Percentiles rank a stretch among this genome's conserved stretches.
These are phyloP conservation scores for Auriscalpium orientale DNA, from an alignment of 768 basidiomycete genomes.

Conservation along the genomic window DNA sequence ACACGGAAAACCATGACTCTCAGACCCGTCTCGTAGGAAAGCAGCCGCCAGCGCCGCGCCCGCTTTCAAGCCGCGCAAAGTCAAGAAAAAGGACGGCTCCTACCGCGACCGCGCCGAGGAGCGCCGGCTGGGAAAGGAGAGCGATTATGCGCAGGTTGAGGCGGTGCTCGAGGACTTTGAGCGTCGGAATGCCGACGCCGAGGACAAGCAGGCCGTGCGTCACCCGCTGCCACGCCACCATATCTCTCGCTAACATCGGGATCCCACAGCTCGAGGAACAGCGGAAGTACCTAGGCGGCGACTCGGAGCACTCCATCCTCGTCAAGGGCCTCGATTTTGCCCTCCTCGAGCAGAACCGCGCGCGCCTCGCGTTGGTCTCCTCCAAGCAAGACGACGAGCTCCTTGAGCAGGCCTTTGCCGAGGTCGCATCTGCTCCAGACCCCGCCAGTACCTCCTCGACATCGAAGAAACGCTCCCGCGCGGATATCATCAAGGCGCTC, in stretches of 20 bases:
- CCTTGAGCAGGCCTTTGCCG: constrained; percentile 67
- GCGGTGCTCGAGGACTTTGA: constrained; percentile 80
- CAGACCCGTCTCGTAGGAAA: constrained; percentile 29
- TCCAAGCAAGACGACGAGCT: constrained; percentile 68
- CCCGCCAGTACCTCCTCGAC: constrained; percentile 15
- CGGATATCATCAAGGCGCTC: constrained; percentile 65
- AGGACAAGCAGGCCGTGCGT: constrained; percentile 50
- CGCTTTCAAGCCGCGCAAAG: constrained; percentile 75
- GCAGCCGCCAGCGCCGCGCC: constrained; percentile 45
- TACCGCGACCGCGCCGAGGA: constrained; percentile 78
- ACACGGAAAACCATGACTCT: not conserved
- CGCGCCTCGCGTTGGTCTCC: constrained; percentile 38
- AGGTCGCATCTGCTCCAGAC: constrained; percentile 29
- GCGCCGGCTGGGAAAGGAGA: constrained; percentile 54
- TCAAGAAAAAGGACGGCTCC: constrained; percentile 43
- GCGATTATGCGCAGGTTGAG: constrained; percentile 75
- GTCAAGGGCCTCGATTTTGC: constrained; percentile 89
- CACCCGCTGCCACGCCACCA: not conserved
- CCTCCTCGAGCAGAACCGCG: constrained; percentile 78
- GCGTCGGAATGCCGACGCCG: constrained; percentile 45
- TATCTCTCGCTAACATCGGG: not conserved
- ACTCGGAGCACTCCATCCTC: constrained; percentile 77
- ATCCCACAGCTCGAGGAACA: constrained; percentile 59
- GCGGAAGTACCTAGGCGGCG: constrained; percentile 74
- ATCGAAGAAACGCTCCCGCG: constrained; percentile 69